Base-by-base conservation (phyloP, 2,329 filamentous ascomycete genomes). In the Colletotrichum siamense region DNA sequence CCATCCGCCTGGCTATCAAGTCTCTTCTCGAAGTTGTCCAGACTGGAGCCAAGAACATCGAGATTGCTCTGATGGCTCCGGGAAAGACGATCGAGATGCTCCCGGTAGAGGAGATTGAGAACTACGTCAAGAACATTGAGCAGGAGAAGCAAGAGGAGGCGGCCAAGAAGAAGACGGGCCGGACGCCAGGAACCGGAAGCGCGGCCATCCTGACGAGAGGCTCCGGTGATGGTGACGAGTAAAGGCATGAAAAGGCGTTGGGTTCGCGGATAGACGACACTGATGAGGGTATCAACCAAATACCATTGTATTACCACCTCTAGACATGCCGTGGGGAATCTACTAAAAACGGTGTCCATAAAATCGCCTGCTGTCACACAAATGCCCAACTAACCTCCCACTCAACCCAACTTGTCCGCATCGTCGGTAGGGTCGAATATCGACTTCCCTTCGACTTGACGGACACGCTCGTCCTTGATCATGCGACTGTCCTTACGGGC, bases 141-240 rank as follows among this genome's bases (percentile, higher is more conserved):
- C 95, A 96, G 82, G 98, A 99, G 91, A 99, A 99, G 92, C 96
- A 98, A 85, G 97, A 99, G 86, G 97, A 99, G 89, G 96, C 96
- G 28, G 95, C 95, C 55, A 98, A 96, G 91, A 98, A 98, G 94
- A 98, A 98, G 93, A 95, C 92, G 61, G 94, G 95, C 75, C 90
- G 93, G 81, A 91, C 92, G 77, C 91, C 93, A n/a, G 93, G 93
- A 74, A 92, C 91, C 66, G 93, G 93, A 63, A 93, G 88, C 80
- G 92, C 95, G 22, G 91, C 95, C 59, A 95, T 97, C 82, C 89
- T 95, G 82, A 96, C 95, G 86, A 88, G 93, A 88, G 86, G 88
- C 83, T 81, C 84, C 75, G 86, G 86, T 63, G 85, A 81, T 73
- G 79, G 79, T 36, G 80, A 78, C 32, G 80, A 81, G 64, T 79